These are phyloP conservation scores for Oryza glumipatula DNA, from an alignment of 176 grass and related monocot species.

Conservation along the genomic window DNA sequence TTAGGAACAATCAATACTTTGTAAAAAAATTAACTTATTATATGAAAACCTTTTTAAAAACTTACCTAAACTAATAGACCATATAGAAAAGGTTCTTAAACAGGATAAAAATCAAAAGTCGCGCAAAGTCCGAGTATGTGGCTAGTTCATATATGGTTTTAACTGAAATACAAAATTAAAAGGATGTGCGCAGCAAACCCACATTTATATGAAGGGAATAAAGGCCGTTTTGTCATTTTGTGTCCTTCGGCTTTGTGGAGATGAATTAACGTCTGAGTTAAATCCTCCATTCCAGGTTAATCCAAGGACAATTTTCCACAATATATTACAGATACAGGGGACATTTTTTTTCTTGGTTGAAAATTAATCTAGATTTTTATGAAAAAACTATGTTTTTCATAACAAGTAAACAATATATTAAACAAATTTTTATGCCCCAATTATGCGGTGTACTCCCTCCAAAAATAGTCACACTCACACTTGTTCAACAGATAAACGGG, in stretches of 20 bases:
- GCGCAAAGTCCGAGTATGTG: too few species aligned
- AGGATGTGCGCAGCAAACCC: background rate
- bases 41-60: too few species aligned
- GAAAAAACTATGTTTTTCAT: background rate
- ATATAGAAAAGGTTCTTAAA: too few species aligned
- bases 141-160: background rate
- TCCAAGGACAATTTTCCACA: background rate
- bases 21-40: too few species aligned
- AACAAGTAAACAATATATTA: background rate
- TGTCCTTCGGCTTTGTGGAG: too few species aligned
- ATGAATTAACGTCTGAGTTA: too few species aligned
- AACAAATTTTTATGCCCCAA: background rate
- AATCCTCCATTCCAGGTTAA: background rate
- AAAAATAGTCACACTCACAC: constrained; percentile 24
- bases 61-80: too few species aligned
- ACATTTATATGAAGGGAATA: too few species aligned
- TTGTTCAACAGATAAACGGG: constrained; percentile 5
- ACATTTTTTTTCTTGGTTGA: background rate
- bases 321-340: background rate
- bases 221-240: too few species aligned
- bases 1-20: too few species aligned
- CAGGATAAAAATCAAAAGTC: too few species aligned
- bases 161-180: background rate
- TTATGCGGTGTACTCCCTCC: constrained; percentile 23
- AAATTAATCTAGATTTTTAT: background rate